A percentile compares a stretch with the other conserved stretches of the same genome.
phyloP scores from a whole-genome alignment of 2,329 filamentous ascomycete genomes.

The Fusarium napiforme region DNA sequence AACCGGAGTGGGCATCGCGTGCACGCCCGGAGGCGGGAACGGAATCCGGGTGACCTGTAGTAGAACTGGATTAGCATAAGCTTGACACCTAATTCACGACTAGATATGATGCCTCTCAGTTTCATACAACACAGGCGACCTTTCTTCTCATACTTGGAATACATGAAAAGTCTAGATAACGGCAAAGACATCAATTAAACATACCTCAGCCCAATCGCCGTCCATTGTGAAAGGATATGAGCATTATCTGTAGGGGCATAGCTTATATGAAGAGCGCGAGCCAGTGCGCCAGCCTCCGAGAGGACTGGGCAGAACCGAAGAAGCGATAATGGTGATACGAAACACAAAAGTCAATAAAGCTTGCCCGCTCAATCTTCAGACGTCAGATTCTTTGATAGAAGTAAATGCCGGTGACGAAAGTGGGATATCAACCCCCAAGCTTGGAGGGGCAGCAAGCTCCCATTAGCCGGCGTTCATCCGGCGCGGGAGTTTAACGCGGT shows the following conservation, averaged over 20 bases:
- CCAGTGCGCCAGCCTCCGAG: conserved; percentile 14
- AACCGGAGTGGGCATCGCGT: conserved; percentile 75
- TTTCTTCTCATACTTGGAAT: not conserved
- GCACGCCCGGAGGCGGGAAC: conserved; percentile 79
- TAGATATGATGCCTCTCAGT: not conserved
- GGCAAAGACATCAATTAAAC: conserved; percentile 43
- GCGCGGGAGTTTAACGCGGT: conserved; percentile 19
- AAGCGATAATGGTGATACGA: not conserved
- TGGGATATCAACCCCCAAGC: conserved; percentile 33
- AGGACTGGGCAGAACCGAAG: conserved; percentile 7
- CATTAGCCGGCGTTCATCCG: conserved; percentile 41
- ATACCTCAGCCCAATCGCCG: conserved; percentile 75
- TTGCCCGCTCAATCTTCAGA: not conserved
- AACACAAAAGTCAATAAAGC: not conserved
- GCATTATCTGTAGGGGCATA: conserved; percentile 53
- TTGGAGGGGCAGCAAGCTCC: conserved; percentile 43
- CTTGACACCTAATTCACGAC: not conserved
- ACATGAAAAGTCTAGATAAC: not conserved
- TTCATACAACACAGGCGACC: not conserved
- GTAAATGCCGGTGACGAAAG: conserved; percentile 20
- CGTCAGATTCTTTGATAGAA: conserved; percentile 19
- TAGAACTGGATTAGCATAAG: conserved; percentile 17
- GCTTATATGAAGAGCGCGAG: conserved; percentile 31
- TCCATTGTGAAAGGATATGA: conserved; percentile 64
- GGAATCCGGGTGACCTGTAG: conserved; percentile 80